Conservation (phyloP, 805 yeast species). For the Starmerella floricola region DNA sequence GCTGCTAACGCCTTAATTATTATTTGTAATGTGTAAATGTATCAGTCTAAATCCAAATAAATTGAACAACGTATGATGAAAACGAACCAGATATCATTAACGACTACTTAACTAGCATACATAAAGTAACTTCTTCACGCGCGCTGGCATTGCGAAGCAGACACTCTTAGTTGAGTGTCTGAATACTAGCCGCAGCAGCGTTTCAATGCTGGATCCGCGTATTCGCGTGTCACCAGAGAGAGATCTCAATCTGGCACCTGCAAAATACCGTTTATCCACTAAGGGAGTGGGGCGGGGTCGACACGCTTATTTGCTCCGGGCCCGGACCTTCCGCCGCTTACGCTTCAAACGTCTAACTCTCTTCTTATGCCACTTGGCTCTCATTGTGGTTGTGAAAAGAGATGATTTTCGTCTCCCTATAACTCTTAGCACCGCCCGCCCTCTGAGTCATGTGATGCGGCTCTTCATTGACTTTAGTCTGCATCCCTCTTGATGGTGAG, state of each 20-base stretch:
- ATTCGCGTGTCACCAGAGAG: too few relatives aligned
- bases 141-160: not conserved
- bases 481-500: too few relatives aligned
- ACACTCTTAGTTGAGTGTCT: not conserved
- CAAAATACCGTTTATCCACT: not conserved
- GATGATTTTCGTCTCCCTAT: not conserved
- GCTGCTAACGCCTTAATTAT: too few relatives aligned
- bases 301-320: slow-evolving; percentile 56
- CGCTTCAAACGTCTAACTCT: slow-evolving; percentile 99
- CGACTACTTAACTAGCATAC: slow-evolving; percentile 5
- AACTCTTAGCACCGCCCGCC: slow-evolving; percentile 4
- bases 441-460: too few relatives aligned
- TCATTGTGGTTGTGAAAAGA: slow-evolving; percentile 23
- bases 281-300: slow-evolving; percentile 10
- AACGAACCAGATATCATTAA: slow-evolving; percentile 2
- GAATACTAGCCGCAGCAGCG: slow-evolving; percentile 2
- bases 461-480: not conserved
- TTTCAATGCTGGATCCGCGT: slow-evolving; percentile 1
- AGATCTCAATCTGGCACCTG: not conserved
- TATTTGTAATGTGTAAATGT: too few relatives aligned
- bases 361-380: slow-evolving; percentile 98
- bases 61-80: too few relatives aligned
- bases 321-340: slow-evolving; percentile 99
- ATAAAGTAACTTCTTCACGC: not conserved
- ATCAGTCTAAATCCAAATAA: too few relatives aligned